Percentiles rank a stretch among this genome's conserved stretches.
Evolutionary conservation across 495 filamentous ascomycete species (phyloP).

Genomic region (Aspergillus campestris): DNA sequence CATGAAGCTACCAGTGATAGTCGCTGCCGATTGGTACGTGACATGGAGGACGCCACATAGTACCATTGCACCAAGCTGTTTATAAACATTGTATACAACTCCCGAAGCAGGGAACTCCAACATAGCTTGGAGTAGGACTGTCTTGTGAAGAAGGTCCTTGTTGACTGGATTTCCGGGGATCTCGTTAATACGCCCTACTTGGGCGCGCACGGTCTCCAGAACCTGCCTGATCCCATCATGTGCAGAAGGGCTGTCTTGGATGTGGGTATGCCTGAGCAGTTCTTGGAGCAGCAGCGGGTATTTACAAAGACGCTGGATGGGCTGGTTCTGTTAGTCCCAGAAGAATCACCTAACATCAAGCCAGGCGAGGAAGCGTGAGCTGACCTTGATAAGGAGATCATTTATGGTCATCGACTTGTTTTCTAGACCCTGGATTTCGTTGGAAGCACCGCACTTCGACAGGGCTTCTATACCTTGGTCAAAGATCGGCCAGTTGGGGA

Average conservation of each 20-base stretch:
- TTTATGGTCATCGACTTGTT: slow-evolving; percentile 70
- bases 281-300: slow-evolving; percentile 85
- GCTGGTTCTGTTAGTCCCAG: slow-evolving; percentile 42
- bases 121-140: slow-evolving; percentile 42
- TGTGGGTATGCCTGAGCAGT: slow-evolving; percentile 70
- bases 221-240: slow-evolving; percentile 71
- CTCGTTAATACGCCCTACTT: slow-evolving; percentile 66
- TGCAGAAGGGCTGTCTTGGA: slow-evolving; percentile 71
- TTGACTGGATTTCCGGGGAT: slow-evolving; percentile 46
- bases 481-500: slow-evolving; percentile 70
- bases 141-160: slow-evolving; percentile 42
- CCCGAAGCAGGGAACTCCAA: slow-evolving; percentile 67
- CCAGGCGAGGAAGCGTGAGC: slow-evolving; percentile 4
- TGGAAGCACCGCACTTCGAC: slow-evolving; percentile 63
- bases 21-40: slow-evolving; percentile 63
- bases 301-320: slow-evolving; percentile 87
- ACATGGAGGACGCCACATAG: slow-evolving; percentile 84
- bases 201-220: slow-evolving; percentile 60
- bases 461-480: slow-evolving; percentile 85
- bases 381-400: slow-evolving; percentile 86
- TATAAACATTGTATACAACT: slow-evolving; percentile 47
- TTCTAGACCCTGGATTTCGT: slow-evolving; percentile 52
- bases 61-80: slow-evolving; percentile 69
- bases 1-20: slow-evolving; percentile 71
- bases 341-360: background rate